phyloP scores from a whole-genome alignment of 2,329 filamentous ascomycete genomes.

The Fusarium denticulatum region DNA sequence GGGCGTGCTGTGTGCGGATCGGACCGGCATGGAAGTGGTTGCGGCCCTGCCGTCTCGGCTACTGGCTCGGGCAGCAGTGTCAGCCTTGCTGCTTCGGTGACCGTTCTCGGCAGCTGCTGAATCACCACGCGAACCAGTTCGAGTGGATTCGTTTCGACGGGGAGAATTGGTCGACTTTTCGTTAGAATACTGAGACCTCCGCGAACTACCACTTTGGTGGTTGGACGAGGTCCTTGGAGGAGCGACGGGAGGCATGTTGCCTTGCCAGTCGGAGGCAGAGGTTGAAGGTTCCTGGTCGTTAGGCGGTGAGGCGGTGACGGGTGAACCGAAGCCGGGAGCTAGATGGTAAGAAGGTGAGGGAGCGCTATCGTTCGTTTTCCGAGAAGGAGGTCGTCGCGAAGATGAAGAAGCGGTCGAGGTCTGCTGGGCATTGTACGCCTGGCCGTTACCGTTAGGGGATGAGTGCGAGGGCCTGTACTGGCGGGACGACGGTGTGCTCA shows the following conservation, averaged over 20 bases:
- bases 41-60: slow-evolving; percentile 53
- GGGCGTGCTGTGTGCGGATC: slow-evolving; percentile 57
- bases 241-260: slow-evolving; percentile 74
- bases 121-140: slow-evolving; percentile 49
- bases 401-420: slow-evolving; percentile 59
- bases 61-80: slow-evolving; percentile 52
- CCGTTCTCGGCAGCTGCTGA: slow-evolving; percentile 44
- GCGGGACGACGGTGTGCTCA: slow-evolving; percentile 59
- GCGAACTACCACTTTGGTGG: slow-evolving; percentile 54
- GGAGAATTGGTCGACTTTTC: slow-evolving; percentile 58
- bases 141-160: slow-evolving; percentile 52
- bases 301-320: slow-evolving; percentile 54
- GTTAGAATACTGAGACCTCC: slow-evolving; percentile 56
- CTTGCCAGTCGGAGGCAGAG: slow-evolving; percentile 62
- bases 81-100: slow-evolving; percentile 48
- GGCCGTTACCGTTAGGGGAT: slow-evolving; percentile 62
- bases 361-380: slow-evolving; percentile 62
- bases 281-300: slow-evolving; percentile 54
- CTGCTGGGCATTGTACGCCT: slow-evolving; percentile 66
- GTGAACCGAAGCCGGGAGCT: slow-evolving; percentile 59
- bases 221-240: slow-evolving; percentile 86
- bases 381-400: slow-evolving; percentile 63
- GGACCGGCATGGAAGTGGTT: slow-evolving; percentile 56
- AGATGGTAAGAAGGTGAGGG: slow-evolving; percentile 49
- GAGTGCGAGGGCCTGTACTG: slow-evolving; percentile 64